Base-by-base conservation (phyloP, 768 basidiomycete species). In the Mycena haematopus region DNA sequence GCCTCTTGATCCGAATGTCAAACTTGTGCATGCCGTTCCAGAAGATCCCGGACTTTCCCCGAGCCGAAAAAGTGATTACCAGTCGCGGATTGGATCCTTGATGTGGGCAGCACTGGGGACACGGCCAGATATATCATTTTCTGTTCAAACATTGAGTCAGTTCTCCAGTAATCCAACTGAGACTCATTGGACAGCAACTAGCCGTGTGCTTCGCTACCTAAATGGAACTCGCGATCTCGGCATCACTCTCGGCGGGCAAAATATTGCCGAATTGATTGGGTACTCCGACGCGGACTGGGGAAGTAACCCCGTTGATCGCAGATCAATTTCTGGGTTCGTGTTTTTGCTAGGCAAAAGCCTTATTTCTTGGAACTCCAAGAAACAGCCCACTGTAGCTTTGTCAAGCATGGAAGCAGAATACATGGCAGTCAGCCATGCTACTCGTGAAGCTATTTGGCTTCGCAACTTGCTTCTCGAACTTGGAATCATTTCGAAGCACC, bases 131-230 rank as follows among this genome's bases (percentile, higher is more conserved):
- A 73, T 78, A 52, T 56, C 72, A 0, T 73, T 62, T 57, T 63
- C 75, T 1, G 72, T 78, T 31, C 50, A 57, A 11, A 40, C 55
- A 2, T 67, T 78, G 0, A 40, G 65, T 13, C 75, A 69, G 15
- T 78, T 73, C 69, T 53, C 66, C 24, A 33, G 58, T 4, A 72
- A 74, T 56, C 77, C 76, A 5, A 67, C 65, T 3, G 33, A 19
- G 0, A 52, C 49, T 2, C 80, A 81, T 63, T 75, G 73, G 72
- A 56, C 69, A 6, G 77, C 75, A 14, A 65, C 73, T 27, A 75
- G 75, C 52, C 74, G 72, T 50, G 57, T 78, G 29, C 66, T 77
- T 29, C 68, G 72, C 11, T 82, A 81, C 67, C 66, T 82, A 1
- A 58, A 65, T n/a, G 67, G 68, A 7, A 72, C 72, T 1, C 40